These are phyloP conservation scores for Monosporascus sp. DNA, from an alignment of 2,329 filamentous ascomycete species.

Conservation along the genomic window DNA sequence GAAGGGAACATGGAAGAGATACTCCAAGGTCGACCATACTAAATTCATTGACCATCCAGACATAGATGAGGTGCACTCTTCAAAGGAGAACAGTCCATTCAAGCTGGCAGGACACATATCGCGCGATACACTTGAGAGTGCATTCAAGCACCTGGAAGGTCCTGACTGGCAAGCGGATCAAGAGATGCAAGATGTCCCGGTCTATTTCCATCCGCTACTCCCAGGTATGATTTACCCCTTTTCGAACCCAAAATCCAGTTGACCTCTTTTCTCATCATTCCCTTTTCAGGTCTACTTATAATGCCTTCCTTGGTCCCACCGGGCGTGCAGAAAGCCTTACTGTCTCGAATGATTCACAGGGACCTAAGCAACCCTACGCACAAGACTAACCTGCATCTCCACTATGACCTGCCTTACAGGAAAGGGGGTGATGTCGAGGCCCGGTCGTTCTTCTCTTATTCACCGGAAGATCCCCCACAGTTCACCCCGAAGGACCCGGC, in stretches of 20 bases:
- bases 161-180: conserved; percentile 24
- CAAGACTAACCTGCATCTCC: conserved; percentile 84
- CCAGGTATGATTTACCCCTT: conserved; percentile 51
- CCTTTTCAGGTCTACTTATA: conserved; percentile 65
- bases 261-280: neutral
- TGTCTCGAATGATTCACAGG: conserved; percentile 69
- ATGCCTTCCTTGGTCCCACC: conserved; percentile 70
- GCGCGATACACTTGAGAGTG: conserved; percentile 34
- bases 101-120: conserved; percentile 39
- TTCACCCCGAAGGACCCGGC: conserved; percentile 64
- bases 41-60: conserved; percentile 48
- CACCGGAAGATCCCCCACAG: conserved; percentile 45
- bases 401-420: conserved; percentile 65
- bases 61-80: conserved; percentile 47
- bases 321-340: conserved; percentile 60
- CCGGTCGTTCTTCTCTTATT: conserved; percentile 50
- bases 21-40: conserved; percentile 54
- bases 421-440: conserved; percentile 16
- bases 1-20: conserved; percentile 68
- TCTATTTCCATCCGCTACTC: conserved; percentile 62
- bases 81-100: conserved; percentile 39
- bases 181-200: conserved; percentile 34
- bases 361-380: conserved; percentile 71
- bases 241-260: neutral
- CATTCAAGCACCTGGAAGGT: conserved; percentile 38